phyloP scores from a whole-genome alignment of 495 filamentous ascomycete genomes.

The Apodospora peruviana region DNA sequence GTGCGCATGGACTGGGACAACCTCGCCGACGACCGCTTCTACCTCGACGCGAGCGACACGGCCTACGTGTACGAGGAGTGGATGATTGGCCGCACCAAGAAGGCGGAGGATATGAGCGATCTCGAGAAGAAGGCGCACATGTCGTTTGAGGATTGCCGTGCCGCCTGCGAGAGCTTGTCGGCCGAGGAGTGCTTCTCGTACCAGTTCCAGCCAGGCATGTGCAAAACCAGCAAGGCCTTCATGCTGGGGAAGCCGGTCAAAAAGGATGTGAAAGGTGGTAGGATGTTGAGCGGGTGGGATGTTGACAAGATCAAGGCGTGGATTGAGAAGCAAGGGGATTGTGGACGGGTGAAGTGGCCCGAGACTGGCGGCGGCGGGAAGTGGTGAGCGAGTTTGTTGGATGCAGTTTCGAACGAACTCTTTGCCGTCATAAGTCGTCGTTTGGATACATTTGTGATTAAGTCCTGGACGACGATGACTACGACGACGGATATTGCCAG shows the following conservation, averaged over 20 bases:
- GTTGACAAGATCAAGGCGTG: slow-evolving; percentile 28
- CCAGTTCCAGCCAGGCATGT: slow-evolving; percentile 26
- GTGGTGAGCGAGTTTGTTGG: too few species aligned
- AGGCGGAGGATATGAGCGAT: slow-evolving; percentile 20
- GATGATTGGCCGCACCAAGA: slow-evolving; percentile 24
- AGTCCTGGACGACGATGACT: too few species aligned
- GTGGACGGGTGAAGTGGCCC: slow-evolving; percentile 29
- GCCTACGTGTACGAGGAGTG: slow-evolving; percentile 16
- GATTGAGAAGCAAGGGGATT: slow-evolving; percentile 21
- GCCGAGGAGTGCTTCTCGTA: slow-evolving; percentile 33
- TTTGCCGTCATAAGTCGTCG: too few species aligned
- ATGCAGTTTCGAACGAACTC: too few species aligned
- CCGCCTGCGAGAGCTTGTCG: slow-evolving; percentile 33
- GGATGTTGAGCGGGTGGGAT: slow-evolving; percentile 32
- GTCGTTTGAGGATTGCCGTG: slow-evolving; percentile 36
- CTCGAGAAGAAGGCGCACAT: slow-evolving; percentile 32
- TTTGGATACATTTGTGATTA: too few species aligned
- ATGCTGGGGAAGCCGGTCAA: slow-evolving; percentile 27
- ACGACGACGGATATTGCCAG: too few species aligned
- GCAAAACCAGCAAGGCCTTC: slow-evolving; percentile 23
- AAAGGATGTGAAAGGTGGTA: slow-evolving; percentile 10
- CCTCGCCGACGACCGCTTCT: slow-evolving; percentile 34
- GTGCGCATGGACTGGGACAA: slow-evolving; percentile 47
- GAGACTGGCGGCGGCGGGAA: too few species aligned
- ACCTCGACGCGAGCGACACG: slow-evolving; percentile 23